Evolutionary conservation across 2,329 filamentous ascomycete species (phyloP).

Genomic region (Fusarium succisae): DNA sequence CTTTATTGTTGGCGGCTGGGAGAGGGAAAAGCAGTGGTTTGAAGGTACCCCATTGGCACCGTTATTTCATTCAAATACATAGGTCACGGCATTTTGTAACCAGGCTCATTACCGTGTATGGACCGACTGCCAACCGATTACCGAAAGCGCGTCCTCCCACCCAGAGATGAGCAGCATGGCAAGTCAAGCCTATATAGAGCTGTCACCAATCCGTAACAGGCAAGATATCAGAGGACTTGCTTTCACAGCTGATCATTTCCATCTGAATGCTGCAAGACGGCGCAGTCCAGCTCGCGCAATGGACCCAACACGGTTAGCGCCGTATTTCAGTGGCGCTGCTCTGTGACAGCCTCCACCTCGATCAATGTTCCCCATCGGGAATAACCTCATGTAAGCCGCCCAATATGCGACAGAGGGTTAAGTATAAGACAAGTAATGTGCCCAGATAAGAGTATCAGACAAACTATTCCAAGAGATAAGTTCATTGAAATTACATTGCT

Average conservation of each 20-base stretch:
- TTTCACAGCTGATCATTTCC: neutral
- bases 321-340: no score
- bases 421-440: neutral
- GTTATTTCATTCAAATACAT: neutral
- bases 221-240: neutral
- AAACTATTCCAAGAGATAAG: neutral
- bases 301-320: neutral
- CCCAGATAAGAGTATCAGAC: neutral
- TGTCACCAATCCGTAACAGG: no score
- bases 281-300: slow-evolving; percentile 16
- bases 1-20: neutral
- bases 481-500: no score
- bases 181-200: neutral
- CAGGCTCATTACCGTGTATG: neutral
- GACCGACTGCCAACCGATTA: neutral
- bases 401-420: neutral
- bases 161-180: neutral
- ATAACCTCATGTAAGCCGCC: neutral
- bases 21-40: neutral
- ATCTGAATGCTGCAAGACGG: neutral
- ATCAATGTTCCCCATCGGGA: slow-evolving; percentile 12
- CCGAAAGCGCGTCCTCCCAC: neutral
- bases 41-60: neutral
- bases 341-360: slow-evolving; percentile 1
- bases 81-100: no score